Evolutionary conservation across 1,284 basidiomycete genomes (phyloP).

Genomic region (Termitomyces sp.): DNA sequence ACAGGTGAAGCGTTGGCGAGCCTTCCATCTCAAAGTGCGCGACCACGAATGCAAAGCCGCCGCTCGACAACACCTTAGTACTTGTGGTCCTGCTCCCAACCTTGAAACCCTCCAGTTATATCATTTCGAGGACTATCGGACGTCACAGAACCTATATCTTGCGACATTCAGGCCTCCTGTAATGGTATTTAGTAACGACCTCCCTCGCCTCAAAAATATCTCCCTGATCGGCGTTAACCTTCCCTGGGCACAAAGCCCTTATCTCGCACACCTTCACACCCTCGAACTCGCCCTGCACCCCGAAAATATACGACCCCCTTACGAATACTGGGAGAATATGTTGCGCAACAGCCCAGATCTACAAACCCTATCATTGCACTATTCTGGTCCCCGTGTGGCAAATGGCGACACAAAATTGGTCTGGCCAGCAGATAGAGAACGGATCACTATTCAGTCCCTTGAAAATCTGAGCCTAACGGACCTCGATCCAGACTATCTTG

Average conservation of each 20-base stretch:
- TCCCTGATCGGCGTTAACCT: slow-evolving; percentile 62
- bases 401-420: slow-evolving; percentile 27
- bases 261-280: slow-evolving; percentile 42
- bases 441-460: slow-evolving; percentile 37
- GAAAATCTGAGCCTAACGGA: slow-evolving; percentile 45
- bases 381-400: slow-evolving; percentile 47
- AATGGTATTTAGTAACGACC: slow-evolving; percentile 44
- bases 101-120: slow-evolving; percentile 58
- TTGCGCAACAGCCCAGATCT: slow-evolving; percentile 44
- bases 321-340: slow-evolving; percentile 48
- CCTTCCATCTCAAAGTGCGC: slow-evolving; percentile 53
- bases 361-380: slow-evolving; percentile 46
- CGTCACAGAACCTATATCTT: slow-evolving; percentile 43
- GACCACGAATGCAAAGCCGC: slow-evolving; percentile 50
- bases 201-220: slow-evolving; percentile 47
- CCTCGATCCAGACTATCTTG: slow-evolving; percentile 49
- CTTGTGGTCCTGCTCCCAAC: slow-evolving; percentile 44
- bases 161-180: slow-evolving; percentile 56
- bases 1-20: slow-evolving; percentile 48
- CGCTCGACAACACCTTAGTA: slow-evolving; percentile 45
- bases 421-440: slow-evolving; percentile 30
- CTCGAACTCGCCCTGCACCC: slow-evolving; percentile 59
- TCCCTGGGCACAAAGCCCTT: slow-evolving; percentile 50
- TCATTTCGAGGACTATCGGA: slow-evolving; percentile 55
- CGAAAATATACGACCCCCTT: slow-evolving; percentile 51